Evolutionary conservation across 164 flowering plant species (phyloP).

Genomic region (Vitis rupestris): DNA sequence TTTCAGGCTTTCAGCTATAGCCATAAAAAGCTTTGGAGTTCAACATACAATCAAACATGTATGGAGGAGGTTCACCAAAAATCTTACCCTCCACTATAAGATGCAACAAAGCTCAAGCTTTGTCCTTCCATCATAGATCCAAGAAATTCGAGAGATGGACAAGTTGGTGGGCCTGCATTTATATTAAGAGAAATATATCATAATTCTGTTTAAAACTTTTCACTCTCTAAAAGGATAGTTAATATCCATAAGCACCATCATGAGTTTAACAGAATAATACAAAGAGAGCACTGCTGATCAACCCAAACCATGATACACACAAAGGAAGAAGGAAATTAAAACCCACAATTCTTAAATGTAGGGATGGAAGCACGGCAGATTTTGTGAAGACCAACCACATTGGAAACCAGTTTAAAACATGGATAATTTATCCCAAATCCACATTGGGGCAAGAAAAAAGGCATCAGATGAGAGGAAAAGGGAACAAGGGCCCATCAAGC

Average conservation of each 20-base stretch:
- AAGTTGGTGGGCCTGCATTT: constrained; percentile 76
- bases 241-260: not conserved
- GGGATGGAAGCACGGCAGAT: too few relatives aligned
- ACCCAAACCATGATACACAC: not conserved
- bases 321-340: not conserved
- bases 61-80: not conserved
- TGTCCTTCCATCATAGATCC: constrained; percentile 84
- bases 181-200: too few relatives aligned
- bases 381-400: too few relatives aligned
- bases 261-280: not conserved
- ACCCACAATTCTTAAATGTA: not conserved
- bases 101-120: constrained; percentile 56
- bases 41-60: not conserved
- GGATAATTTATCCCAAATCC: too few relatives aligned
- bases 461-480: too few relatives aligned
- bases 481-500: too few relatives aligned
- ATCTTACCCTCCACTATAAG: constrained; percentile 88
- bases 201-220: too few relatives aligned
- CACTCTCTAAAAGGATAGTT: not conserved
- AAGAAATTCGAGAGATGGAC: constrained; percentile 66
- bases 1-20: not conserved
- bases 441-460: too few relatives aligned
- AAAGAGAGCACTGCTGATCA: not conserved
- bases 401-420: too few relatives aligned
- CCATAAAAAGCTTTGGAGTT: not conserved